phyloP scores from a whole-genome alignment of 352 stramenopile genomes.

The Globisporangium abappressorium region DNA sequence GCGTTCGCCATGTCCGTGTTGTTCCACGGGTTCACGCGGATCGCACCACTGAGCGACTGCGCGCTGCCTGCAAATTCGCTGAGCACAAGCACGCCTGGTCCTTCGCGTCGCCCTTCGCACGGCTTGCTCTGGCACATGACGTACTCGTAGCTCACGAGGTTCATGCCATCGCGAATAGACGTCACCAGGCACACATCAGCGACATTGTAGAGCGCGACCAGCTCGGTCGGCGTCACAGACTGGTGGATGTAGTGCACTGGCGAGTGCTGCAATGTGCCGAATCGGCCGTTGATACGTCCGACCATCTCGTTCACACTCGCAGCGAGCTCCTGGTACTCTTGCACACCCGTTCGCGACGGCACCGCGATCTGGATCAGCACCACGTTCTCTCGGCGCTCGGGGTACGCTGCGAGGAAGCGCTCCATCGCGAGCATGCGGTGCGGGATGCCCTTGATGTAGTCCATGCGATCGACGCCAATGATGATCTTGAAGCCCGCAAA shows the following conservation, averaged over 20 bases:
- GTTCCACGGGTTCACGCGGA: constrained; percentile 89
- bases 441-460: constrained; percentile 89
- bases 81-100: constrained; percentile 81
- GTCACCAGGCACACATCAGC: constrained; percentile 89
- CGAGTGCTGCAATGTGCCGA: constrained; percentile 82
- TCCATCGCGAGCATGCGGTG: constrained; percentile 88
- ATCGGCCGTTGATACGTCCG: constrained; percentile 86
- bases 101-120: constrained; percentile 30
- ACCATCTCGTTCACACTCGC: constrained; percentile 87
- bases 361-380: constrained; percentile 96
- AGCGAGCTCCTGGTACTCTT: constrained; percentile 65
- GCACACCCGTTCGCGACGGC: constrained; percentile 58
- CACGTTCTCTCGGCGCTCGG: constrained; percentile 93
- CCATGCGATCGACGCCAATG: constrained; percentile 80
- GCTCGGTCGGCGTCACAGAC: constrained; percentile 64
- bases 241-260: constrained; percentile 91
- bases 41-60: constrained; percentile 83
- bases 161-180: constrained; percentile 88
- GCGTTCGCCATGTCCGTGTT: constrained; percentile 80
- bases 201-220: constrained; percentile 87
- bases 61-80: constrained; percentile 89
- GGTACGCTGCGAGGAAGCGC: constrained; percentile 41
- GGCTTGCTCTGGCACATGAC: constrained; percentile 75
- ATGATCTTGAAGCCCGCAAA: constrained; percentile 77
- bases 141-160: constrained; percentile 89